Percentiles rank a stretch among this genome's conserved stretches.
Evolutionary conservation across 140 eudicot species (phyloP).

Genomic region (Stevia rebaudiana): DNA sequence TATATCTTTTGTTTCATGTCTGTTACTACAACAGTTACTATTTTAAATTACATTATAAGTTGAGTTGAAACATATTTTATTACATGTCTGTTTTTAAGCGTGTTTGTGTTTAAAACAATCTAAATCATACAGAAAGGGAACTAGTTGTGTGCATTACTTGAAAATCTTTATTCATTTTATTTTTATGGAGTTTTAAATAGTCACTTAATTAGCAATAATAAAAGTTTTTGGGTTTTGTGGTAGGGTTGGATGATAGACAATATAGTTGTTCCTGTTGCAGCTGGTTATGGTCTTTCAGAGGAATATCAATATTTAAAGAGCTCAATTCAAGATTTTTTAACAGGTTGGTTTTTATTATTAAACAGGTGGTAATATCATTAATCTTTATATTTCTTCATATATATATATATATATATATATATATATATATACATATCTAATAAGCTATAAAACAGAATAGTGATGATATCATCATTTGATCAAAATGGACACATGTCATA

Average conservation of each 20-base stretch:
- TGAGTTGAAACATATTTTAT: neutral
- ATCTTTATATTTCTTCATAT: neutral
- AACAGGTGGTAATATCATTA: neutral
- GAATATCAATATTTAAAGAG: slow-evolving; percentile 78
- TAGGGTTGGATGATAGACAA: slow-evolving; percentile 92
- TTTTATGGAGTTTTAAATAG: neutral
- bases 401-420: no score
- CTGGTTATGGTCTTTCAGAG: slow-evolving; percentile 61
- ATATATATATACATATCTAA: no score
- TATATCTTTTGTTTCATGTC: neutral
- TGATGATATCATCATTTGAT: neutral
- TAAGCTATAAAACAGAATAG: neutral
- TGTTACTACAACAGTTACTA: neutral
- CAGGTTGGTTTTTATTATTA: slow-evolving; percentile 45
- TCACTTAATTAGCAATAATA: neutral
- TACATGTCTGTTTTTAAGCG: neutral
- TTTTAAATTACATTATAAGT: neutral
- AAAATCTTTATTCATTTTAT: neutral
- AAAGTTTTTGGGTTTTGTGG: slow-evolving; percentile 9
- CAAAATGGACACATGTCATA: neutral
- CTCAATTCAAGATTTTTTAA: slow-evolving; percentile 68
- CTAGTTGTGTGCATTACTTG: neutral
- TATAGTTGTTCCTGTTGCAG: slow-evolving; percentile 84
- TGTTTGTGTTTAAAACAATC: neutral
- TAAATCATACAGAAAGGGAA: neutral